phyloP scores from a whole-genome alignment of 2,329 filamentous ascomycete species.

The Plenodomus biglobosus region DNA sequence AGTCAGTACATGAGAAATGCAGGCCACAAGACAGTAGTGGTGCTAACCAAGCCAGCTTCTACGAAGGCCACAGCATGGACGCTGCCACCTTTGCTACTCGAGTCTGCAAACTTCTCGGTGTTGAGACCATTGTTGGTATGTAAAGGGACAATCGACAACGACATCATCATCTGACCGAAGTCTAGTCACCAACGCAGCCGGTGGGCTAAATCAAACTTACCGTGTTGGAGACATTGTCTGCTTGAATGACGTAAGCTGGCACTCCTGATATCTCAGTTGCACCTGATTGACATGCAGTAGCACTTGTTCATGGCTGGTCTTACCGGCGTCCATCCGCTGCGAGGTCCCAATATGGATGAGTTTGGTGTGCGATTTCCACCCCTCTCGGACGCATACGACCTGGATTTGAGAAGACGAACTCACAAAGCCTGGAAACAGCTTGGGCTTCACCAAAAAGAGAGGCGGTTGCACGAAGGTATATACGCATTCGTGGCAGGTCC shows the following conservation, averaged over 20 bases:
- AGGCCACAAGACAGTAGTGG: not conserved
- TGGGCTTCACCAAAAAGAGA: conserved; percentile 47
- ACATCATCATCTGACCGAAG: conserved; percentile 14
- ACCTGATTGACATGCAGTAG: conserved; percentile 38
- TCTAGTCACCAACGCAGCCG: conserved; percentile 66
- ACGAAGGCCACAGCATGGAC: conserved; percentile 67
- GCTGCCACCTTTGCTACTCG: conserved; percentile 65
- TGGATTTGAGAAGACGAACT: conserved; percentile 59
- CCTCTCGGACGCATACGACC: conserved; percentile 66
- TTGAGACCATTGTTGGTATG: conserved; percentile 61
- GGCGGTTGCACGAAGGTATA: conserved; percentile 63
- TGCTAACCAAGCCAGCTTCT: conserved; percentile 55
- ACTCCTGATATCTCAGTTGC: not conserved
- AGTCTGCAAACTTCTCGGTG: conserved; percentile 63
- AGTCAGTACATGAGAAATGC: conserved; percentile 52
- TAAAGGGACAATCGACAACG: not conserved
- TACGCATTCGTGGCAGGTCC: conserved; percentile 67
- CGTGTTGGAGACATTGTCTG: conserved; percentile 65
- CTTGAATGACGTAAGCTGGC: conserved; percentile 60
- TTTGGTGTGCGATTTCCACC: conserved; percentile 66
- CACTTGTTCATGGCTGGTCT: conserved; percentile 66
- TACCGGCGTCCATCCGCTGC: conserved; percentile 61
- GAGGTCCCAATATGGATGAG: conserved; percentile 63
- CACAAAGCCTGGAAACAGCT: conserved; percentile 61
- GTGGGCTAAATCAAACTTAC: conserved; percentile 65